Conservation (phyloP, 352 stramenopile species). For the Pythium biforme region DNA sequence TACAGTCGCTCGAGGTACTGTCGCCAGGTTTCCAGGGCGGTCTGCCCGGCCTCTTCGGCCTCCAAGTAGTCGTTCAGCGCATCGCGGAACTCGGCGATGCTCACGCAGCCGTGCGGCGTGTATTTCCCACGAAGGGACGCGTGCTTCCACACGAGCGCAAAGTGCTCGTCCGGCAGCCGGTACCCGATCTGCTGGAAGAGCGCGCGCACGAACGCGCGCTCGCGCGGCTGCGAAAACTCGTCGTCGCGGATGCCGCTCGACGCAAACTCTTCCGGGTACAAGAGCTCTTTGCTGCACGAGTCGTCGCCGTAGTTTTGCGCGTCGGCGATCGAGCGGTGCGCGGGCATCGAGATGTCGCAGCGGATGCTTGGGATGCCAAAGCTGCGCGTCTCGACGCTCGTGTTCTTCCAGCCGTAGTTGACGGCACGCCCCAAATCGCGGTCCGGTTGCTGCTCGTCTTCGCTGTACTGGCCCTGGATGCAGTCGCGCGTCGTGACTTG, state of each 20-base stretch:
- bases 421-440: conserved; percentile 75
- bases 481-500: conserved; percentile 62
- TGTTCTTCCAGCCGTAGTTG: conserved; percentile 87
- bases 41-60: conserved; percentile 42
- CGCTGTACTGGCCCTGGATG: conserved; percentile 81
- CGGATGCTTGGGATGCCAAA: conserved; percentile 89
- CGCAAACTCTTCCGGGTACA: conserved; percentile 85
- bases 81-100: conserved; percentile 72
- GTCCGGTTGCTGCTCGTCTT: conserved; percentile 81
- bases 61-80: conserved; percentile 71
- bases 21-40: conserved; percentile 52
- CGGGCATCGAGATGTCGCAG: conserved; percentile 75
- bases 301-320: conserved; percentile 92
- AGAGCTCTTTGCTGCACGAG: conserved; percentile 65
- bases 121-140: conserved; percentile 43
- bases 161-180: conserved; percentile 50
- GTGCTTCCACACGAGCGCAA: conserved; percentile 71
- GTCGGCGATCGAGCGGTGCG: conserved; percentile 80
- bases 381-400: conserved; percentile 46
- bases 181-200: conserved; percentile 80
- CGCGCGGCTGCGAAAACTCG: conserved; percentile 74
- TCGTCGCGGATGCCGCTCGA: conserved; percentile 76
- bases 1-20: conserved; percentile 29
- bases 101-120: conserved; percentile 40
- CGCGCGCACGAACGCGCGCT: conserved; percentile 52